phyloP scores from a whole-genome alignment of 257 asterid species.

The Gardenia jasminoides region DNA sequence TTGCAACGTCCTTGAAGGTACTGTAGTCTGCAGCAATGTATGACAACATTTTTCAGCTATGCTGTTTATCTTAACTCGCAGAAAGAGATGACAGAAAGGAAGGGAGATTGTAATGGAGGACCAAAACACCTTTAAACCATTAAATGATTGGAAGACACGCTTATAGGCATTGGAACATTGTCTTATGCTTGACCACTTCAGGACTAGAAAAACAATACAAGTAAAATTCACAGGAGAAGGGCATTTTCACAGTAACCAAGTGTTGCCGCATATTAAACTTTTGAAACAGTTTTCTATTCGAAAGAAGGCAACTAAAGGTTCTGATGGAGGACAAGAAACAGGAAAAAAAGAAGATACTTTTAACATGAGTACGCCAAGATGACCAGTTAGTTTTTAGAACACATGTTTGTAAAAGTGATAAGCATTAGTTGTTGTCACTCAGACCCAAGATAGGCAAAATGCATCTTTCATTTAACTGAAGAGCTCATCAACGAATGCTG shows the following conservation, averaged over 20 bases:
- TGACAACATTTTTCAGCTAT: not conserved
- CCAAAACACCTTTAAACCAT: not conserved
- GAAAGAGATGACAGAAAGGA: not conserved
- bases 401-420: not conserved
- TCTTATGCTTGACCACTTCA: not conserved
- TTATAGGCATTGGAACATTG: not conserved
- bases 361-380: not conserved
- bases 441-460: not conserved
- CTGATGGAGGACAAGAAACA: not conserved
- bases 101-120: not conserved
- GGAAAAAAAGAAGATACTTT: not conserved
- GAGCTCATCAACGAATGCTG: not conserved
- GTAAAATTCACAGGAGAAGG: not conserved
- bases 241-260: not conserved
- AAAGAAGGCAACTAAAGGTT: not conserved
- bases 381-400: not conserved
- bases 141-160: not conserved
- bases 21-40: constrained; percentile 46
- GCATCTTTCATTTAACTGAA: not conserved
- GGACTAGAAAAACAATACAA: not conserved
- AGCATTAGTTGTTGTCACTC: not conserved
- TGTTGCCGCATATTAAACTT: not conserved
- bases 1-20: constrained; percentile 55
- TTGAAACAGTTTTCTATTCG: too few species aligned
- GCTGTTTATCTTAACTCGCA: not conserved